phyloP scores from a whole-genome alignment of 73 alveolate genomes.

The Tetrahymena elliotti region DNA sequence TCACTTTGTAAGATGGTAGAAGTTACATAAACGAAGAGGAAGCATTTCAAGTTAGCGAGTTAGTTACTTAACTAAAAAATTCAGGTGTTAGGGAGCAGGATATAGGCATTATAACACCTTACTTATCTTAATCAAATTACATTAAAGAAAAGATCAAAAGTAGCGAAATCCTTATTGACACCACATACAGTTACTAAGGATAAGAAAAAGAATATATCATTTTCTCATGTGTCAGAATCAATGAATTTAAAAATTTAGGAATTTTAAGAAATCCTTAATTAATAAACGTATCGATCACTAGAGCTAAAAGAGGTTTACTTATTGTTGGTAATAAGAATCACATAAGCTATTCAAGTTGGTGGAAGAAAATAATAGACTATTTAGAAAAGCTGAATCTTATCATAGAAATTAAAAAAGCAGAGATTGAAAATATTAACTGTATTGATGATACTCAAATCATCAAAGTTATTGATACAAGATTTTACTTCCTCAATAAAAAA shows the following conservation, averaged over 20 bases:
- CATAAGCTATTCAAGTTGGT: not conserved
- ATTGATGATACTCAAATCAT: not conserved
- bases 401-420: not conserved
- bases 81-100: not conserved
- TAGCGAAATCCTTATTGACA: slow-evolving; percentile 1
- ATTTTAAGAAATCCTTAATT: slow-evolving; percentile 15
- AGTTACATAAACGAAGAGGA: not conserved
- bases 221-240: slow-evolving; percentile 31
- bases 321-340: slow-evolving; percentile 28
- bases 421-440: not conserved
- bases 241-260: slow-evolving; percentile 12
- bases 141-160: not conserved
- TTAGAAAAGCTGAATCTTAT: not conserved
- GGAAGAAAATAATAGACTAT: not conserved
- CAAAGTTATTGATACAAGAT: not conserved
- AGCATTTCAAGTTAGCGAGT: not conserved
- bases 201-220: slow-evolving; percentile 45
- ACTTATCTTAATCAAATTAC: not conserved
- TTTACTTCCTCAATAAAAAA: not conserved
- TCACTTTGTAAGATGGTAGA: not conserved
- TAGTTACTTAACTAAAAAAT: not conserved
- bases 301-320: slow-evolving; percentile 39
- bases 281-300: slow-evolving; percentile 36
- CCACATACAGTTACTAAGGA: slow-evolving; percentile 53
- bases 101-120: not conserved